Percentiles rank a stretch among this genome's conserved stretches.
Evolutionary conservation across 2,329 filamentous ascomycete genomes (phyloP).

Genomic region (Cryphonectria carpinicola): DNA sequence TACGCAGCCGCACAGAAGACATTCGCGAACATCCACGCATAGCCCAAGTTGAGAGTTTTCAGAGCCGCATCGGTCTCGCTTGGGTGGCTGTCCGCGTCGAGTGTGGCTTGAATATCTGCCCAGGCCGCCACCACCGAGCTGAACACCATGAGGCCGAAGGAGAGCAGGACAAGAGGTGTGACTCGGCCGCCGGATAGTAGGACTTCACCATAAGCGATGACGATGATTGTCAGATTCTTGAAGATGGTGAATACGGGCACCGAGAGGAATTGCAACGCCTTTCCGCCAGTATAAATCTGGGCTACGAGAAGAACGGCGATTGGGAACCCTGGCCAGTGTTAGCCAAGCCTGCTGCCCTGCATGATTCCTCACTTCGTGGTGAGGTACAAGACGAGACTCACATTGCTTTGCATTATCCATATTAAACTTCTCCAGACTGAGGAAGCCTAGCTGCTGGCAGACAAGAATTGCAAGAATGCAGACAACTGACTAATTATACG

Average conservation of each 20-base stretch:
- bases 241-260: constrained; percentile 99
- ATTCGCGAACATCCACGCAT: constrained; percentile 97
- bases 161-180: constrained; percentile 83
- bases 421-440: constrained; percentile 84
- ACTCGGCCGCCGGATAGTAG: constrained; percentile 97
- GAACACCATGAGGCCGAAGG: constrained; percentile 94
- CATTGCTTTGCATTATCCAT: constrained; percentile 89
- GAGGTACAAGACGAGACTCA: constrained; percentile 49
- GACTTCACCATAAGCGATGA: constrained; percentile 97
- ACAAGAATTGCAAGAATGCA: constrained; percentile 83
- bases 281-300: constrained; percentile 98
- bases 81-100: constrained; percentile 62
- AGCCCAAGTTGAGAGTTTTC: constrained; percentile 90
- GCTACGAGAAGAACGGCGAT: constrained; percentile 94
- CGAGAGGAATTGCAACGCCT: constrained; percentile 93
- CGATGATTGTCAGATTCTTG: constrained; percentile 98
- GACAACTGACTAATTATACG: constrained; percentile 72
- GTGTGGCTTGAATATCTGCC: constrained; percentile 91
- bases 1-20: constrained; percentile 93
- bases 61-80: constrained; percentile 67
- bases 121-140: constrained; percentile 94
- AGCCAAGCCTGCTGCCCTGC: background rate
- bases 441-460: constrained; percentile 80
- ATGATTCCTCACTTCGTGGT: background rate
- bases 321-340: constrained; percentile 76